Evolutionary conservation across 345 rosid genomes (phyloP).

Genomic region (Zanthoxylum bungeanum): DNA sequence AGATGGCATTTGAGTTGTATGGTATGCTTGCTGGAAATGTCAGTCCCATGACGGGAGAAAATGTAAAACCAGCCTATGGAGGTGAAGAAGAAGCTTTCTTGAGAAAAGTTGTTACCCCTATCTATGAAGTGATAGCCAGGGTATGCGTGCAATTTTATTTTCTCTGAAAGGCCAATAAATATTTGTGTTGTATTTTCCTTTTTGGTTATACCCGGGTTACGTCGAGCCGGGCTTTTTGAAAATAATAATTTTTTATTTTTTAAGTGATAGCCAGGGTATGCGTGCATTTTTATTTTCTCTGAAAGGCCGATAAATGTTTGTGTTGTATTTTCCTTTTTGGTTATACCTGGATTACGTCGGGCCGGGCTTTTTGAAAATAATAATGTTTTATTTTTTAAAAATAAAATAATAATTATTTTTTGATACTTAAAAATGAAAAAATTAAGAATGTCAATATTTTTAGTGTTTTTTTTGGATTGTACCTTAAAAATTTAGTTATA

Average conservation of each 20-base stretch:
- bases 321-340: slow-evolving; percentile 2
- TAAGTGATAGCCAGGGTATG: slow-evolving; percentile 72
- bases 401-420: too few species aligned
- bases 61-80: slow-evolving; percentile 96
- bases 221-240: too few species aligned
- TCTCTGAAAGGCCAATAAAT: slow-evolving; percentile 5
- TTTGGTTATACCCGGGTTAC: background rate
- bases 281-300: background rate
- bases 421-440: too few species aligned
- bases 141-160: slow-evolving; percentile 27
- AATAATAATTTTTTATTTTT: slow-evolving; percentile 2
- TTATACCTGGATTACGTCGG: too few species aligned
- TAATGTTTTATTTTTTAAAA: slow-evolving; percentile 13
- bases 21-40: slow-evolving; percentile 98
- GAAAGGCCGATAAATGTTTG: slow-evolving; percentile 6
- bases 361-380: too few species aligned
- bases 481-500: too few species aligned
- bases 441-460: too few species aligned
- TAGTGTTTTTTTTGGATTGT: too few species aligned
- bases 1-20: slow-evolving; percentile 99
- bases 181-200: slow-evolving; percentile 6
- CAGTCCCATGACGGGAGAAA: slow-evolving; percentile 97
- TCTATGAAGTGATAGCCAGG: slow-evolving; percentile 77
- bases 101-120: slow-evolving; percentile 88
- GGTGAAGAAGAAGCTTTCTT: slow-evolving; percentile 97